Base-by-base conservation (phyloP, 2,329 filamentous ascomycete species). In the Triangularia setosa region DNA sequence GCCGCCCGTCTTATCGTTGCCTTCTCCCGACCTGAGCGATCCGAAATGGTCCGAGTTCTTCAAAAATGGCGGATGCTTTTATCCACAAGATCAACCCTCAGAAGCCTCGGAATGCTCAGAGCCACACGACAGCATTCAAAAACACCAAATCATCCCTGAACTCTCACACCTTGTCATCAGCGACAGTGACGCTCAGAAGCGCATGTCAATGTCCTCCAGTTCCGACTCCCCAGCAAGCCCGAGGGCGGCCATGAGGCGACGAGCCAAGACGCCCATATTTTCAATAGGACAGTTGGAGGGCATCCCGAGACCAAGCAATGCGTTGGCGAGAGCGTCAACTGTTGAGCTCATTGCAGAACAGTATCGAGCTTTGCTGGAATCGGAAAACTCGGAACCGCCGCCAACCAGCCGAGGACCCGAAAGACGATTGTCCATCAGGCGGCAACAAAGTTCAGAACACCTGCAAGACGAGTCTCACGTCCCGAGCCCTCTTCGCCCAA, bases 211-310 rank as follows among this genome's bases (percentile, higher is more conserved):
- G 68, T 64, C 58, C 28, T 16, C 61, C 7, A 27, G 53, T 7
- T 61, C 74, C 2, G 67, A 71, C 40, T 72, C 70, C 2, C 53
- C 61, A 2, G 60, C 72, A n/a, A 69, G 73, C 1, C 62, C 66
- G 2, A 62, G 68, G 5, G 75, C 74, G 2, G 72, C 72, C 6
- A 76, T 77, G 68, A 78, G 81, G 63, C 78, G 80, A 28, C 79
- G 80, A 60, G 80, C 81, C 44, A 85, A 84, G 71, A 84, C 82
- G 1, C 83, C 82, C 0, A 80, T 84, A 23, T 77, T 77, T 52
- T 74, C 75, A 9, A 81, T 84, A 63, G 81, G 81, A 14, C 82
- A 84, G 68, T 75, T 83, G 1, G 83, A 84, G 64, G 73, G 65
- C 52, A 69, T 66, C 27, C 65, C 66, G 8, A 53, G 64, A 12